Conservation (phyloP, 2,329 filamentous ascomycete genomes). For the Ophiosphaerella herpotricha region DNA sequence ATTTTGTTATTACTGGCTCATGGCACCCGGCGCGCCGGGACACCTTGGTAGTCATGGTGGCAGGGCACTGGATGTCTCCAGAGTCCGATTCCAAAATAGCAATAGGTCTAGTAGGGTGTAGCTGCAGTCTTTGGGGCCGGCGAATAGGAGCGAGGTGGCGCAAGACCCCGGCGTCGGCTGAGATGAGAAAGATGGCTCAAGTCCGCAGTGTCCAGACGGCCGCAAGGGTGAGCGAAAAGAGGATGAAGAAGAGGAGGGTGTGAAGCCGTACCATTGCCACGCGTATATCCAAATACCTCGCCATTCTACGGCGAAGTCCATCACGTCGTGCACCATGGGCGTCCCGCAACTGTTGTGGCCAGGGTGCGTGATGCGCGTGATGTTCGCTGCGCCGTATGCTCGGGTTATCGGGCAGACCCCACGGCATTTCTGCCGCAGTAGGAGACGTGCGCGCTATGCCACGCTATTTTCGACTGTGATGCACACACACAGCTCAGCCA, state of each 20-base stretch:
- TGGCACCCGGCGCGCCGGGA: slow-evolving; percentile 7
- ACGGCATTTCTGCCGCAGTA: background rate
- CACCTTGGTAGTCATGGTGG: slow-evolving; percentile 18
- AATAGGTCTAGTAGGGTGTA: slow-evolving; percentile 14
- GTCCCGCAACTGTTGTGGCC: too few relatives aligned
- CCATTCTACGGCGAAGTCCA: background rate
- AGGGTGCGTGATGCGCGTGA: too few relatives aligned
- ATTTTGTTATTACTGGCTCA: slow-evolving; percentile 13
- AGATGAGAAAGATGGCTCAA: slow-evolving; percentile 6
- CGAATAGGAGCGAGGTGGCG: slow-evolving; percentile 16
- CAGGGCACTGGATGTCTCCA: slow-evolving; percentile 21
- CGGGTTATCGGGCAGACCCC: slow-evolving; percentile 4
- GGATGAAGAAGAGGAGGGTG: background rate
- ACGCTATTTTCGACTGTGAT: slow-evolving; percentile 2
- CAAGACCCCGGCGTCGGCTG: slow-evolving; percentile 9
- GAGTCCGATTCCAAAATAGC: slow-evolving; percentile 26
- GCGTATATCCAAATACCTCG: background rate
- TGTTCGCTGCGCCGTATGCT: background rate
- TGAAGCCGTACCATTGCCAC: background rate
- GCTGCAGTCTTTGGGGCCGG: slow-evolving; percentile 11
- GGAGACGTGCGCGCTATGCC: background rate
- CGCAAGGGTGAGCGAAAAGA: slow-evolving; percentile 1
- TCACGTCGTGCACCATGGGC: too few relatives aligned
- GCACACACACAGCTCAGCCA: slow-evolving; percentile 4
- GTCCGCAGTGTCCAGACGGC: slow-evolving; percentile 1